Percentiles rank a stretch among this genome's conserved stretches.
These are phyloP conservation scores for Agrostemma githago DNA, from an alignment of 148 eudicot genomes.

Conservation along the genomic window DNA sequence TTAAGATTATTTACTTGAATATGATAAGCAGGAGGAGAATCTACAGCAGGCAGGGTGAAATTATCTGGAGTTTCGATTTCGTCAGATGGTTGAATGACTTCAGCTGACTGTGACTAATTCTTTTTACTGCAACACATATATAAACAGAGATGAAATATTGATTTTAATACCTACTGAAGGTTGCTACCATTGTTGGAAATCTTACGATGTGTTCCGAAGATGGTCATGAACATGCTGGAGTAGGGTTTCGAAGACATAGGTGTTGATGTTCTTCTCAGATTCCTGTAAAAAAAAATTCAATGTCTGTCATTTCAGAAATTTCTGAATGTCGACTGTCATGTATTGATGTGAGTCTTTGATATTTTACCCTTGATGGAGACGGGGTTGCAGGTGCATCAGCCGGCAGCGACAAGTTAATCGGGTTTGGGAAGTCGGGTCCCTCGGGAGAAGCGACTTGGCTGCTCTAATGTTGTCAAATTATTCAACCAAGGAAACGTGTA, in stretches of 20 bases:
- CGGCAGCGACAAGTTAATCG: not conserved
- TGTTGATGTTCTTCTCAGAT: conserved; percentile 1
- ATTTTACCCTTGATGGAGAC: conserved; percentile 16
- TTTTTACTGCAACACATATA: conserved; percentile 13
- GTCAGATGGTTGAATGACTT: conserved; percentile 4
- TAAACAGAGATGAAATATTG: not conserved
- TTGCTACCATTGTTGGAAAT: not conserved
- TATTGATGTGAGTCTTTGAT: not conserved
- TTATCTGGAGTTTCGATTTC: not conserved
- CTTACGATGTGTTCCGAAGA: conserved; percentile 15
- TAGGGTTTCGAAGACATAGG: not conserved
- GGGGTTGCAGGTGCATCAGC: conserved; percentile 3
- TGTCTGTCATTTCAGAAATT: not conserved
- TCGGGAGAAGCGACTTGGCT: not conserved
- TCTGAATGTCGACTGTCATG: not conserved
- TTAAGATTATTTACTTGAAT: not conserved
- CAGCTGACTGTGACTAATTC: not conserved
- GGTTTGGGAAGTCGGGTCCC: not conserved
- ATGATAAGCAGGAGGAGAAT: not conserved
- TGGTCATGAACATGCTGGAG: not conserved
- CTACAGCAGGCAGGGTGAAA: not conserved
- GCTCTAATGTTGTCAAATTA: conserved; percentile 1
- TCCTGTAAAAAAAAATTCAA: not conserved
- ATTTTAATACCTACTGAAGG: not conserved
- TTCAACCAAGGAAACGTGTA: not conserved